Percentiles rank a stretch among this genome's conserved stretches.
These are phyloP conservation scores for Dendrocalamus sinicus DNA, from an alignment of 176 grass and related monocot species.

Conservation along the genomic window DNA sequence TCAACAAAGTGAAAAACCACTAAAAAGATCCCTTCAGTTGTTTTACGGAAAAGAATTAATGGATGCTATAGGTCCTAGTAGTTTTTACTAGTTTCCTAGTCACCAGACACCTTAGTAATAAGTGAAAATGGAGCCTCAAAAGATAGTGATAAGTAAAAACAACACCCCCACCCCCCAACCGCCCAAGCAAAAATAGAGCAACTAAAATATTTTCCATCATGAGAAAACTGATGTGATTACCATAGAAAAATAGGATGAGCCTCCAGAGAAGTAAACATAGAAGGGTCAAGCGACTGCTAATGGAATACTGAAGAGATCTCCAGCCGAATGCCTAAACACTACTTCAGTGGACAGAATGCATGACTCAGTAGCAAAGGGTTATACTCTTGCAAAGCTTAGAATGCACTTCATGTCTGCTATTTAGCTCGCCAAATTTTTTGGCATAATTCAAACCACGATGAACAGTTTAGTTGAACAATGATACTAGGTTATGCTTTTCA, in stretches of 20 bases:
- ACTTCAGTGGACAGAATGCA: constrained; percentile 23
- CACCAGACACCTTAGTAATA: no score
- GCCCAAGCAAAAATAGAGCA: no score
- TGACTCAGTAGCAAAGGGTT: constrained; percentile 5
- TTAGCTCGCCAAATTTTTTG: neutral
- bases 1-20: neutral
- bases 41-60: no score
- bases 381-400: constrained; percentile 27
- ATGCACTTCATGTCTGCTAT: constrained; percentile 7
- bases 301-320: constrained; percentile 8
- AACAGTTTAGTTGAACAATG: neutral
- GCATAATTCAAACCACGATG: neutral
- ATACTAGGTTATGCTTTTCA: constrained; percentile 15
- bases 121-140: no score
- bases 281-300: neutral
- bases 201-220: no score
- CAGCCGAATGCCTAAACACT: neutral
- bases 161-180: no score
- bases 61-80: no score
- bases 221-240: neutral
- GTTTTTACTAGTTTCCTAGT: no score
- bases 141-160: no score
- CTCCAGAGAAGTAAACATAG: no score
- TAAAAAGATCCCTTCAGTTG: no score
- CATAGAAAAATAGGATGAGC: no score